Base-by-base conservation (phyloP, 1,139 yeast species). In the Pichia sp. region DNA sequence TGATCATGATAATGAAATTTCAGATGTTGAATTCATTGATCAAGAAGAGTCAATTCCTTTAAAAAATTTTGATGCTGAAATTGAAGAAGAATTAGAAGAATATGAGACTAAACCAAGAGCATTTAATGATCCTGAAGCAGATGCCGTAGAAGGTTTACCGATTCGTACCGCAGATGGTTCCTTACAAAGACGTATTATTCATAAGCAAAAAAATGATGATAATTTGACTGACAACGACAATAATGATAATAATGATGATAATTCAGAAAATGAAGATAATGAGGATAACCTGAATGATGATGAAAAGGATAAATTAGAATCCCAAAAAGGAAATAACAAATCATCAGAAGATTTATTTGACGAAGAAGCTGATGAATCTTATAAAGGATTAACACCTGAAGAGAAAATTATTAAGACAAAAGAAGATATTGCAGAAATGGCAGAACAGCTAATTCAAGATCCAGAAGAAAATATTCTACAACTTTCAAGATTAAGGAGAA, bases 401-500 rank as follows among this genome's bases (percentile, higher is more conserved):
- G 83, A 81, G 58, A 71, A 71, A 48, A 69, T 86, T 31, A 55
- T 73, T 20, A 73, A 73, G 50, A 71, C 86, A 41, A 87, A 89
- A 56, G 97, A 89, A 64, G 87, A 83, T 49, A 76, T 92, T 30
- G 96, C 97, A 0, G 82, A 76, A 16, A 64, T 83, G 42, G 96
- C 95, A 1, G 86, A 86, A 30, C 75, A 74, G 43, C 66, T 92
- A 35, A 80, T 81, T 58, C 96, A 90, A 62, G 89, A 87, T 50
- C 97, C 98, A 1, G 97, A 92, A 61, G 96, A 87, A 57, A 78
- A 90, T 59, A 71, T 83, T 12, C 63, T 75, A 6, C 73, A 81
- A 41, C 68, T 92, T 26, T 74, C 85, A 3, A 77, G 90, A 57
- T 69, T 92, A 43, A 70, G 90, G 39, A 82, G 78, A 52, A 80